Evolutionary conservation across 1,139 yeast species (phyloP), one percentile per base, ranked within the genome.

Genomic region (Yarrowia galli): DNA sequence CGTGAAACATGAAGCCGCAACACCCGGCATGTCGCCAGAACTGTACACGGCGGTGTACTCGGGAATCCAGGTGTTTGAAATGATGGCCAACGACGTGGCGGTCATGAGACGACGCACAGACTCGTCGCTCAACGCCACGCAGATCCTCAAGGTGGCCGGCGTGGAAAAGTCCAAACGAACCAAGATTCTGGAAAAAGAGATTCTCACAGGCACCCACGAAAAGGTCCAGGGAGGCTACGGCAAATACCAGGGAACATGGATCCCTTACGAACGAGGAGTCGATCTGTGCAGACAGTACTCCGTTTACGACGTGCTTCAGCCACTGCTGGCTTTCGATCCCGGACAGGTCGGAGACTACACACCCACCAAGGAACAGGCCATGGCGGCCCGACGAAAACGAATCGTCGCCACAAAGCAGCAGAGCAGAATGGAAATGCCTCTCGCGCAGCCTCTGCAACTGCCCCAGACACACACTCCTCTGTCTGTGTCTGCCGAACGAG

Each of bases 141-240:
- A 93, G 76, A 89, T 93, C 36, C 82, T 93, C 70, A 92, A 91
- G 76, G 87, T 92, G 42, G 97, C 97, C 42, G 90, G 92, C 67
- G 86, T 91, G 69, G 96, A 96, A 70, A 91, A 92, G 77, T 89
- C 97, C 1, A 88, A 89, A 73, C 81, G 98, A 69, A 91, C 97
- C 9, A 87, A 92, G 73, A 86, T 92, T 69, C 82, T 92, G 73
- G 98, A 93, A 75, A 87, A 87, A 72, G 98, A 92, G 75, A 91
- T 93, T n/a, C 92, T 87, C 71, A 85, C 88, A 1, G 96, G 96
- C 36, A 82, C 82, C 49, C 97, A 92, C 77, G 98, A 93, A 76
- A 93, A 92, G 76, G 95, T 93, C 15, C 97, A 92, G 79, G 98
- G 97, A 60, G 98, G 97, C 0, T 91, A 92, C 75, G 98, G 98